Conservation (phyloP, 345 rosid species). For the Excoecaria cochinchinensis region DNA sequence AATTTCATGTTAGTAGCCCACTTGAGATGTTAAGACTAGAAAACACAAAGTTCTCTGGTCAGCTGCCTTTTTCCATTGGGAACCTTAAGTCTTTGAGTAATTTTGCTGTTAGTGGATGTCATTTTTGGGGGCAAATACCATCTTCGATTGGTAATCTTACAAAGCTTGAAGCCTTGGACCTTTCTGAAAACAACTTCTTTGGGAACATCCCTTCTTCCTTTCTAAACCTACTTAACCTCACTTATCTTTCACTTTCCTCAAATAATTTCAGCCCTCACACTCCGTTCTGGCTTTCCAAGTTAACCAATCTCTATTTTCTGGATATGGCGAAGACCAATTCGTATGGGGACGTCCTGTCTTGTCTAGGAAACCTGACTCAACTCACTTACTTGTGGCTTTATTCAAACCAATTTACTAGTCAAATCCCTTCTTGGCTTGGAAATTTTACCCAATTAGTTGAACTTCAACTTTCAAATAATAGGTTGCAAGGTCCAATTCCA, state of each 20-base stretch:
- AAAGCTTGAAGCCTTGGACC: background rate
- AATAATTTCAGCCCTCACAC: background rate
- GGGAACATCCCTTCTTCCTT: background rate
- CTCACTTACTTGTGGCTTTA: background rate
- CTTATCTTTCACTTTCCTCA: background rate
- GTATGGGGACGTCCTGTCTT: background rate
- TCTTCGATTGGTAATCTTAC: slow-evolving; percentile 19
- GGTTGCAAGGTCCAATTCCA: slow-evolving; percentile 25
- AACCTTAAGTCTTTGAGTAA: background rate
- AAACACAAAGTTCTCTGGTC: background rate
- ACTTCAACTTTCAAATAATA: background rate
- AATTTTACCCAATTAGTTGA: background rate
- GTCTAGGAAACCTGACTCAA: background rate
- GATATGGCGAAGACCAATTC: background rate
- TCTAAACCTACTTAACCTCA: background rate
- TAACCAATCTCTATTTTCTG: background rate
- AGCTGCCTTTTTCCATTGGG: slow-evolving; percentile 4
- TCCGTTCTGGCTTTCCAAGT: background rate
- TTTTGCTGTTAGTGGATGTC: background rate
- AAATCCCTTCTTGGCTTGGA: slow-evolving; percentile 12
- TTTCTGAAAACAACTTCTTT: background rate
- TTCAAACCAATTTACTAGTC: background rate
- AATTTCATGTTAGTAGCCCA: background rate
- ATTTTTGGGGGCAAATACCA: background rate
- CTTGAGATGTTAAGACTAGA: background rate